A percentile compares a stretch with the other conserved stretches of the same genome.
phyloP scores from a whole-genome alignment of 108 stramenopile genomes.

The Fistulifera pelliculosa region DNA sequence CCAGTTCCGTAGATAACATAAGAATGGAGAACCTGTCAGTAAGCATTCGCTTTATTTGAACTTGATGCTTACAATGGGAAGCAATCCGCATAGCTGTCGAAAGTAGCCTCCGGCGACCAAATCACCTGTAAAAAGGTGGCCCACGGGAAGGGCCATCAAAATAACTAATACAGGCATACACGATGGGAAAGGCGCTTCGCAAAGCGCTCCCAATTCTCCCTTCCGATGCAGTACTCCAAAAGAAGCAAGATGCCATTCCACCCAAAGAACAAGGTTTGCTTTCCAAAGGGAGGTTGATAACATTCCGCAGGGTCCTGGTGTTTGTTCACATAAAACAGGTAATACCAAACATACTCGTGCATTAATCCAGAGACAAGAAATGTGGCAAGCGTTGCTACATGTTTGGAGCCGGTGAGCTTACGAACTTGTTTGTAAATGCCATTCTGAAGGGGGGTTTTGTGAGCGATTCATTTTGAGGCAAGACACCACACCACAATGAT shows the following conservation, averaged over 20 bases:
- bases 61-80: no score
- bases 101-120: no score
- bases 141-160: slow-evolving; percentile 33
- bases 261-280: slow-evolving; percentile 35
- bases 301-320: no score
- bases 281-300: slow-evolving; percentile 23
- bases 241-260: slow-evolving; percentile 44
- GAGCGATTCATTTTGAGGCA: no score
- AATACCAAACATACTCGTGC: slow-evolving; percentile 31
- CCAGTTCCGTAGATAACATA: no score
- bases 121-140: slow-evolving; percentile 45
- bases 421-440: slow-evolving; percentile 35
- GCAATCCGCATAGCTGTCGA: no score
- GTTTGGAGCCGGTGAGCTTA: slow-evolving; percentile 10
- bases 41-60: no score
- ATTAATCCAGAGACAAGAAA: slow-evolving; percentile 40
- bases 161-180: slow-evolving; percentile 27
- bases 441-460: slow-evolving; percentile 40
- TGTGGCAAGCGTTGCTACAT: slow-evolving; percentile 22
- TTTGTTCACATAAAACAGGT: neutral
- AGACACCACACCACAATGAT: no score
- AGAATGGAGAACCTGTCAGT: no score
- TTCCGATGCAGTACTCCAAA: neutral
- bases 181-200: slow-evolving; percentile 14
- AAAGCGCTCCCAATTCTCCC: neutral